A percentile compares a stretch with the other conserved stretches of the same genome.
Conservation (phyloP, 306 rosid genomes). For the Dryas drummondii region DNA sequence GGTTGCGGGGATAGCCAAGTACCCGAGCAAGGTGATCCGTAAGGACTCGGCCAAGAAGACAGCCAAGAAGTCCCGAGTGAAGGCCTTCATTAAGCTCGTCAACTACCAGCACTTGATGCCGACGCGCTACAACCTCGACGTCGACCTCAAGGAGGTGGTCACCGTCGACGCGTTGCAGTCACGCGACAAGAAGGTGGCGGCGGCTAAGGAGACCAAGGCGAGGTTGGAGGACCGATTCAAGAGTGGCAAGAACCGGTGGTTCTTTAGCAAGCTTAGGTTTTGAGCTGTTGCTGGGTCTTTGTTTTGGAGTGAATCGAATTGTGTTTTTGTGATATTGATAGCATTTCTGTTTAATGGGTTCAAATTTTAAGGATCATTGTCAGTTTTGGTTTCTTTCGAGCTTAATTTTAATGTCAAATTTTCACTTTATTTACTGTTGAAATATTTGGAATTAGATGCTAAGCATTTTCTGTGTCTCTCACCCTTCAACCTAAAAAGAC, state of each 20-base stretch:
- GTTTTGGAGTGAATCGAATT: no score
- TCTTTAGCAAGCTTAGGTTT: conserved; percentile 33
- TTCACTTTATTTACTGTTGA: no score
- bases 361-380: no score
- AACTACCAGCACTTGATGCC: conserved; percentile 38
- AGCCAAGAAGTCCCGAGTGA: conserved; percentile 30
- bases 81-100: conserved; percentile 30
- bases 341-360: neutral
- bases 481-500: no score
- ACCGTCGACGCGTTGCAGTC: conserved; percentile 19
- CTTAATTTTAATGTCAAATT: no score
- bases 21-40: conserved; percentile 29
- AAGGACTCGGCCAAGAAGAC: conserved; percentile 37
- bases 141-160: conserved; percentile 27
- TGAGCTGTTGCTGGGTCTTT: neutral
- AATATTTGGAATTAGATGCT: no score
- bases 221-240: conserved; percentile 26
- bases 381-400: no score
- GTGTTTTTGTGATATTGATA: no score
- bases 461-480: no score
- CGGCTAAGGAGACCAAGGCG: conserved; percentile 24
- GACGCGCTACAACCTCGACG: conserved; percentile 35
- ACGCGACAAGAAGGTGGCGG: conserved; percentile 25
- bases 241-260: conserved; percentile 32
- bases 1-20: conserved; percentile 28